Percentiles rank a stretch among this genome's conserved stretches.
Conservation (phyloP, 805 yeast species). For the Candida silvicultrix region DNA sequence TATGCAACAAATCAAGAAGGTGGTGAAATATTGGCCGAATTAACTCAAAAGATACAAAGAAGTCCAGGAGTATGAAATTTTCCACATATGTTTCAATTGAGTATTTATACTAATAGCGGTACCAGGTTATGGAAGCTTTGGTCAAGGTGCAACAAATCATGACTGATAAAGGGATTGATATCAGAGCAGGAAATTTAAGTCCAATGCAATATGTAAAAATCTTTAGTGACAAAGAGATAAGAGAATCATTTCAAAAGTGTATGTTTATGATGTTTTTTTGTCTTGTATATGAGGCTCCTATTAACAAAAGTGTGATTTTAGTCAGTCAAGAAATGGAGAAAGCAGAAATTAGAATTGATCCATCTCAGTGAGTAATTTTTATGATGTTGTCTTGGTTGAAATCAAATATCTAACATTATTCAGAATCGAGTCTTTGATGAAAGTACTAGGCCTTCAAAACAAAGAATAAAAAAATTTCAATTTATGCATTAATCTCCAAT, state of each 20-base stretch:
- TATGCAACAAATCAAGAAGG: not conserved
- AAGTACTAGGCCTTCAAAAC: not conserved
- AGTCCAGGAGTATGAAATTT: not conserved
- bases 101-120: not conserved
- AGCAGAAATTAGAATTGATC: constrained; percentile 9
- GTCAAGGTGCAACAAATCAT: not conserved
- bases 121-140: not conserved
- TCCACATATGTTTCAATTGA: not conserved
- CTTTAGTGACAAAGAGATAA: constrained; percentile 21
- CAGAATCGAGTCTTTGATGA: not conserved
- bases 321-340: constrained; percentile 12
- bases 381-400: not conserved
- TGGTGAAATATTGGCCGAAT: not conserved
- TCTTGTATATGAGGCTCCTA: constrained; percentile 1
- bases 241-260: constrained; percentile 18
- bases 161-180: not conserved
- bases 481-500: too few species aligned
- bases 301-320: constrained; percentile 6
- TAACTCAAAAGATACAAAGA: not conserved
- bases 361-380: constrained; percentile 8
- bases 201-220: constrained; percentile 12
- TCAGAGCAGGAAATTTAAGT: not conserved
- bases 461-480: too few species aligned
- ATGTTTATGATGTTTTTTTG: not conserved
- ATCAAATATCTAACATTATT: not conserved